Percentiles rank a stretch among this genome's conserved stretches.
phyloP scores from a whole-genome alignment of 2,329 filamentous ascomycete genomes.

The Dichotomopilus funicola region DNA sequence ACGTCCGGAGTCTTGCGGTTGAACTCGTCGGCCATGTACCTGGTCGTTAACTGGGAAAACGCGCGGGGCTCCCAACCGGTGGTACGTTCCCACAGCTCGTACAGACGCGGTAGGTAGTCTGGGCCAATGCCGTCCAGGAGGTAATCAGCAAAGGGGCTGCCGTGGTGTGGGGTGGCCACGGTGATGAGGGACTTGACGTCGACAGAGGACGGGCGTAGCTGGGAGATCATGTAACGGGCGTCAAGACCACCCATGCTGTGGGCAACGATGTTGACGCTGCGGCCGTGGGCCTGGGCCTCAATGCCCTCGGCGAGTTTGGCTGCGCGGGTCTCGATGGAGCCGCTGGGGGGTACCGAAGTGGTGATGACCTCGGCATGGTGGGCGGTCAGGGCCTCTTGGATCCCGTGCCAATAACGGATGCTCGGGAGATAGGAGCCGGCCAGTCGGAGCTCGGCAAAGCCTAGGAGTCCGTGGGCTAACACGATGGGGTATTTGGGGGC shows the following conservation, averaged over 20 bases:
- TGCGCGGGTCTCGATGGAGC: constrained; percentile 55
- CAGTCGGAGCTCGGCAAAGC: constrained; percentile 53
- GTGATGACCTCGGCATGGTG: constrained; percentile 52
- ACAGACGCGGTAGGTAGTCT: constrained; percentile 47
- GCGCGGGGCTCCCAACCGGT: constrained; percentile 53
- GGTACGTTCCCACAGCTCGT: constrained; percentile 42
- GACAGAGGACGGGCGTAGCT: constrained; percentile 41
- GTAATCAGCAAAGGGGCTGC: constrained; percentile 50
- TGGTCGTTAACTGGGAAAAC: constrained; percentile 53
- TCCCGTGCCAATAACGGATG: constrained; percentile 60
- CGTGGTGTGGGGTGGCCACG: constrained; percentile 49
- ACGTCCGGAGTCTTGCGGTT: constrained; percentile 52
- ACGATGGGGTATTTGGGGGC: constrained; percentile 57
- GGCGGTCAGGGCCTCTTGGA: constrained; percentile 49
- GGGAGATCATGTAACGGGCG: constrained; percentile 58
- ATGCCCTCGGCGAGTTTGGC: constrained; percentile 51
- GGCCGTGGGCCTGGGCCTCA: constrained; percentile 37
- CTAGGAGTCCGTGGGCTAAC: constrained; percentile 58
- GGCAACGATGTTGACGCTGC: constrained; percentile 68
- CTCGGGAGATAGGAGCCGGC: constrained; percentile 44
- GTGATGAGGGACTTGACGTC: constrained; percentile 48
- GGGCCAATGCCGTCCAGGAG: constrained; percentile 42
- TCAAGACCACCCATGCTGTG: constrained; percentile 65
- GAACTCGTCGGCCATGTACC: constrained; percentile 53
- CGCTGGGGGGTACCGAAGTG: constrained; percentile 54